Evolutionary conservation across 2,329 filamentous ascomycete genomes (phyloP), one percentile per base, ranked within the genome.

Genomic region (Sporothrix protearum): DNA sequence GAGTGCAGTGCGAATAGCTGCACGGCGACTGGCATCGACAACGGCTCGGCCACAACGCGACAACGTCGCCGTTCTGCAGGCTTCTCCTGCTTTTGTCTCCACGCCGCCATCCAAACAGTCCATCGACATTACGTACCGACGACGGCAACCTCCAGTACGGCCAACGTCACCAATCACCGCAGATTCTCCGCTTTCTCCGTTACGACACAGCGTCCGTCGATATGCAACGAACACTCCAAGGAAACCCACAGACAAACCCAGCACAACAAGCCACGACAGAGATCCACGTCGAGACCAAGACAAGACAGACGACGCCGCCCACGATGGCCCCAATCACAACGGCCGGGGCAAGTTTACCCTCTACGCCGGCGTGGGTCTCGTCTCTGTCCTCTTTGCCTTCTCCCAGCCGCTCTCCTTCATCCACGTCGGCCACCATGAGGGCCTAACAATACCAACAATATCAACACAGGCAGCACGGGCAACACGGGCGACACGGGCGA

Each of bases 301-400:
- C 4, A 14, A 25, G 0, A 28, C n/a, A 28, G n/a, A 64, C 59
- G 12, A 5, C 10, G 45, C 9, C 36, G 16, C 59, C 4, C 22
- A 10, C 10, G 25, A 19, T 12, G 63, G 63, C 22, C 63, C 39
- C 63, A 47, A 16, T 33, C 63, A 42, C 22, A 47, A 33, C 42
- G 63, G 33, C 6, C 63, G 16, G 42, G 63, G n/a, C 63, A 49
- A 30, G 49, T 55, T 66, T 19, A 61, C 64, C 2, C 68, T 75
- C 14, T 59, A 71, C 42, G 73, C 74, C 33, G 67, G 74, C 30
- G 63, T 68, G 16, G 53, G 73, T 57, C 33, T 75, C 16, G 12
- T 71, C 0, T 71, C 74, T 5, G 49, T 73, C 5, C 66, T 74
- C 25, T 39, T 75, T 33, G 67, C 55, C n/a, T 9, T 75, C 0